These are phyloP conservation scores for Talaromyces adpressus DNA, from an alignment of 495 filamentous ascomycete species.

Conservation along the genomic window DNA sequence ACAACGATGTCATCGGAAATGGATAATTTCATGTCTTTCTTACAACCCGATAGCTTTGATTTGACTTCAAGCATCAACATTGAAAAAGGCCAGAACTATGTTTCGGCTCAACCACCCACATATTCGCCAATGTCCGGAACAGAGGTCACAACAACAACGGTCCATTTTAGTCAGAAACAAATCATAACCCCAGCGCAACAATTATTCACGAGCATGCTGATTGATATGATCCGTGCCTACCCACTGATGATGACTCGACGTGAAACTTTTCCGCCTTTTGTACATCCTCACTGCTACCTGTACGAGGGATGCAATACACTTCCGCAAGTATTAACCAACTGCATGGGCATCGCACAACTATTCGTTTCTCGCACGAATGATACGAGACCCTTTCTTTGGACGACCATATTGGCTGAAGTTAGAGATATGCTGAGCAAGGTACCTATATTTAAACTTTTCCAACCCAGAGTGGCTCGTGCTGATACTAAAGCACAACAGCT, in stretches of 20 bases:
- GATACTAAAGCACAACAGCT: background rate
- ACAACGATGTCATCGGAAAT: background rate
- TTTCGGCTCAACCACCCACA: background rate
- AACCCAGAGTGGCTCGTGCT: background rate
- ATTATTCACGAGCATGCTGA: slow-evolving; percentile 1
- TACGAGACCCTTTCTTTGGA: slow-evolving; percentile 4
- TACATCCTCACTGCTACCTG: background rate
- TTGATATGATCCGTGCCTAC: slow-evolving; percentile 6
- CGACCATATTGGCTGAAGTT: slow-evolving; percentile 1
- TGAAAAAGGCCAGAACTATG: background rate
- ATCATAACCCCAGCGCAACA: background rate
- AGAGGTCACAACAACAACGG: background rate
- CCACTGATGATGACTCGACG: slow-evolving; percentile 8
- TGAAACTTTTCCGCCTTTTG: slow-evolving; percentile 8
- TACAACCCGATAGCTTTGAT: background rate
- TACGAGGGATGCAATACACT: slow-evolving; percentile 2
- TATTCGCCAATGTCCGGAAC: background rate
- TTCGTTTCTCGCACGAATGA: slow-evolving; percentile 3
- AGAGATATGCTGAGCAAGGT: background rate
- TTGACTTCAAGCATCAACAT: background rate
- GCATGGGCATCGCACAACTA: slow-evolving; percentile 7
- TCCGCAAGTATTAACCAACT: slow-evolving; percentile 1
- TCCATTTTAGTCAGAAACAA: slow-evolving; percentile 3
- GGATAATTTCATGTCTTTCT: background rate
- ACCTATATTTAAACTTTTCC: background rate